Conservation (phyloP, 192 early-diverging fungal genomes). For the Coemansia sp. region DNA sequence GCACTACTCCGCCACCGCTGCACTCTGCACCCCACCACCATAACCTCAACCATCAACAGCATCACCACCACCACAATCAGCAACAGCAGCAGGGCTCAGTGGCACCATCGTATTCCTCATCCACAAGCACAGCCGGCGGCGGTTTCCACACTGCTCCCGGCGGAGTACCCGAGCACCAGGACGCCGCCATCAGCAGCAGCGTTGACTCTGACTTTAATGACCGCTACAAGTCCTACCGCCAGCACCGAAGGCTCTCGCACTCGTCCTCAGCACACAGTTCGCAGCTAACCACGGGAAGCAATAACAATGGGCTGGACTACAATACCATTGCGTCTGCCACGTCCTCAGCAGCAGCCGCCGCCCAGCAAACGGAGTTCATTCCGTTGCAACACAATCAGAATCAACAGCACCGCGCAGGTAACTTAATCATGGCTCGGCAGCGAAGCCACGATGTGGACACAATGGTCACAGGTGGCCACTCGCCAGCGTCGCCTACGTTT, state of each 20-base stretch:
- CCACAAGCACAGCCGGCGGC: neutral
- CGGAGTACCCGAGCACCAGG: neutral
- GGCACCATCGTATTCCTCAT: neutral
- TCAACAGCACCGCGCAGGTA: neutral
- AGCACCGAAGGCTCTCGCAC: constrained; percentile 49
- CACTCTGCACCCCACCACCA: constrained; percentile 5
- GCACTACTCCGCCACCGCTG: constrained; percentile 16
- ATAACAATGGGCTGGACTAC: constrained; percentile 13
- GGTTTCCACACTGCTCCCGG: neutral
- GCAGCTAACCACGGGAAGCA: constrained; percentile 44
- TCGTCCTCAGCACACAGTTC: constrained; percentile 39
- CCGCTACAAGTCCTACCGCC: constrained; percentile 48
- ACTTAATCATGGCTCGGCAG: constrained; percentile 13
- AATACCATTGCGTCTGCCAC: neutral
- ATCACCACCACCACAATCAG: too few relatives aligned
- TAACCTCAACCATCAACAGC: too few relatives aligned
- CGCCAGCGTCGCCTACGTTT: neutral
- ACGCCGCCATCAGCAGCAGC: constrained; percentile 1
- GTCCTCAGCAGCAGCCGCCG: constrained; percentile 2
- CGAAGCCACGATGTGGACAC: constrained; percentile 36
- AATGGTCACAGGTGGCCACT: constrained; percentile 4
- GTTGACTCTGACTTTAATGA: constrained; percentile 46
- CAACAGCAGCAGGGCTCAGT: too few relatives aligned
- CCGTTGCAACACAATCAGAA: neutral
- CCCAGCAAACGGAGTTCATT: neutral